These are phyloP conservation scores for Oryza longistaminata DNA, from an alignment of 176 grass and related monocot genomes.

Conservation along the genomic window DNA sequence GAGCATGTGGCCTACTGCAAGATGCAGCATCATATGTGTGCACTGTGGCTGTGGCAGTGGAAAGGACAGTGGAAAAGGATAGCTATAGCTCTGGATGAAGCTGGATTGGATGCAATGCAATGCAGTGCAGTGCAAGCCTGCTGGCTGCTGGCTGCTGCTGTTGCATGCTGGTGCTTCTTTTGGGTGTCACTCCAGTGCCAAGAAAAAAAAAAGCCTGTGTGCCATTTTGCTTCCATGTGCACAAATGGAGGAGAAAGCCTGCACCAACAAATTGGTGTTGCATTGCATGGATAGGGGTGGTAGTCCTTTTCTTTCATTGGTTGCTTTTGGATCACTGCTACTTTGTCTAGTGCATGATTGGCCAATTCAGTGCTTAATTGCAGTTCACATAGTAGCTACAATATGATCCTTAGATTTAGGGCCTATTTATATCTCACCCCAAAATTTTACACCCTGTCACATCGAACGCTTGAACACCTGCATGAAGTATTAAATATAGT, in stretches of 20 bases:
- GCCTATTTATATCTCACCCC: too few species aligned
- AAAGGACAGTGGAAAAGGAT: background rate
- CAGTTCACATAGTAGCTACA: background rate
- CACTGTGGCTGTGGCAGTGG: background rate
- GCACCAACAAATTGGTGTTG: background rate
- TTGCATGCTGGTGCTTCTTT: background rate
- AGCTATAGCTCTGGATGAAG: background rate
- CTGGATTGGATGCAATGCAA: background rate
- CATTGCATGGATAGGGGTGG: background rate
- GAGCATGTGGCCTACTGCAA: background rate
- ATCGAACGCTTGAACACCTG: too few species aligned
- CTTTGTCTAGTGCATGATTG: background rate
- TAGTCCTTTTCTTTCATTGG: background rate
- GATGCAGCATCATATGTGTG: background rate
- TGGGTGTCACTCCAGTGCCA: constrained; percentile 5
- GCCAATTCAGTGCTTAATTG: background rate
- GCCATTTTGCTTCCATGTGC: background rate
- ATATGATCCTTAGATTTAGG: background rate
- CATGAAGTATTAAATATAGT: too few species aligned
- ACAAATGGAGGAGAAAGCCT: background rate
- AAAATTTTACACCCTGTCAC: too few species aligned
- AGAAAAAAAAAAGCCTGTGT: background rate
- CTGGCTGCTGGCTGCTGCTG: background rate
- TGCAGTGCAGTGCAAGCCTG: background rate
- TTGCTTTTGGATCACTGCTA: background rate